Conservation (phyloP, 805 yeast genomes). For the Saturnispora bothae region DNA sequence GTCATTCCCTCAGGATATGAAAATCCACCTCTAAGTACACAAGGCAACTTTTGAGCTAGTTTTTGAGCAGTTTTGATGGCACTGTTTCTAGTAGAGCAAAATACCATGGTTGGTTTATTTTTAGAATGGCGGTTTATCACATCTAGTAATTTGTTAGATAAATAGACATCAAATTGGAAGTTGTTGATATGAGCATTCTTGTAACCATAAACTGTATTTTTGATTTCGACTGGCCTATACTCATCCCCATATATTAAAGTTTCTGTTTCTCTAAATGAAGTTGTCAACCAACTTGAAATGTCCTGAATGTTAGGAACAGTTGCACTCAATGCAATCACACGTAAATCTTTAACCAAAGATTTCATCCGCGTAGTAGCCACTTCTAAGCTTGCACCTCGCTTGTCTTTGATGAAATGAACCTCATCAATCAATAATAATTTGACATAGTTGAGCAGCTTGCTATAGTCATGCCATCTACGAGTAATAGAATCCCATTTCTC, state of each 20-base stretch:
- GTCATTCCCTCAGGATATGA: constrained; percentile 58
- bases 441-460: constrained; percentile 70
- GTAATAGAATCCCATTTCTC: constrained; percentile 98
- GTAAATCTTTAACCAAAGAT: constrained; percentile 78
- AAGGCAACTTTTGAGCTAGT: constrained; percentile 54
- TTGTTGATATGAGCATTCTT: constrained; percentile 29
- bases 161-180: constrained; percentile 36
- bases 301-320: constrained; percentile 85
- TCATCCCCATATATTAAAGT: constrained; percentile 89
- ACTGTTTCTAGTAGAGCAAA: constrained; percentile 74
- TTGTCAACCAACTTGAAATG: constrained; percentile 83
- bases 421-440: constrained; percentile 85
- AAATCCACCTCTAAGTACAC: constrained; percentile 58
- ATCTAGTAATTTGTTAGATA: constrained; percentile 33
- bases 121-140: constrained; percentile 30
- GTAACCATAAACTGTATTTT: constrained; percentile 50
- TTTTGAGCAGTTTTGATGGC: constrained; percentile 70
- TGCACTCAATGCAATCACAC: constrained; percentile 87
- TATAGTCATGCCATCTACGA: constrained; percentile 80
- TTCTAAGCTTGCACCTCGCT: constrained; percentile 93
- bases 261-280: constrained; percentile 51
- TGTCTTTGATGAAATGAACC: constrained; percentile 92
- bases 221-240: constrained; percentile 85
- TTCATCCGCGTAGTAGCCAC: constrained; percentile 92
- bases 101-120: constrained; percentile 65